Base-by-base conservation (phyloP, 2,329 filamentous ascomycete species). In the Calonectria pseudoreteaudii region DNA sequence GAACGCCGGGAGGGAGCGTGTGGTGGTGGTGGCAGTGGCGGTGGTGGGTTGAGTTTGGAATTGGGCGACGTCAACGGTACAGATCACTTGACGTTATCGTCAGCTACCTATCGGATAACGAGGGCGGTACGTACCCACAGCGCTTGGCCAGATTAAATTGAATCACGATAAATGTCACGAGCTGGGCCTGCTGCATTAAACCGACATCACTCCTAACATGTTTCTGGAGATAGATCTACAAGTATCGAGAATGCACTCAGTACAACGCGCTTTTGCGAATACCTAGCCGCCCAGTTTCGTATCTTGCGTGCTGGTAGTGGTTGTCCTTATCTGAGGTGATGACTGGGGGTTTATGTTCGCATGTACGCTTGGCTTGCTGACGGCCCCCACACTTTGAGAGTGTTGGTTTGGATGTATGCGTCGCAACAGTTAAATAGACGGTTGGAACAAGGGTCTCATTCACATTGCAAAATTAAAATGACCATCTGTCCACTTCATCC, bases 1-100 rank as follows among this genome's bases (percentile, higher is more conserved):
- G 13, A 49, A 56, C 3, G 49, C 47, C 28, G 44, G 11, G 50
- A 72, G 56, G 47, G 28, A 34, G 64, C 38, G 70, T 30, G 53
- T 60, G 18, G 31, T 30, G 60, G 41, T 18, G 18, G 38, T 47
- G 23, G 26, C 16, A 16, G 36, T 31, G 34, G 28, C 26, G 36
- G 56, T 66, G 56, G 41, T 70, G 58, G 68, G 23, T 60, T 26
- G 71, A 67, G 47, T 52, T 26, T 60, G 47, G 60, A 38, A 18
- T 50, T 71, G 31, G 23, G 49, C 16, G 50, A 68, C 44, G 67
- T 60, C 68, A 67, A 74, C 66, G 53, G 66, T 70, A 69, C 62
- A 34, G 67, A 64, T 76, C 64, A 71, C 64, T 78, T 77, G 77
- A 76, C 73, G 78, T 78, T 80, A 76, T 78, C 71, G 78, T 62